Evolutionary conservation across 371 early-diverging fungal species (phyloP), one percentile per base, ranked within the genome.

Genomic region (Mucor velutinosus): DNA sequence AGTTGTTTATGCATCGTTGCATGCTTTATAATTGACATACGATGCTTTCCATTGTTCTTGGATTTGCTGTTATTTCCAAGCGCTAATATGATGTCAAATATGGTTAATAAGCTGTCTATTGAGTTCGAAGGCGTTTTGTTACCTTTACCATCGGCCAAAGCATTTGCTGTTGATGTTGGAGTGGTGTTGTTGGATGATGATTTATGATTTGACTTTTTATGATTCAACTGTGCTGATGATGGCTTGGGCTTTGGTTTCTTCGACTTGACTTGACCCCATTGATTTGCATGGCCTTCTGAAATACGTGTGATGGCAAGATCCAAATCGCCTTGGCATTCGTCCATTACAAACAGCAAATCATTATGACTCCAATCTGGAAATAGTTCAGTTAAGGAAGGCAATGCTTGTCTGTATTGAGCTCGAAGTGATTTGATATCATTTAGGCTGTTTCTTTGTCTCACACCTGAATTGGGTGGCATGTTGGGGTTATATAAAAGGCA

Each of bases 301-400:
- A 73, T 73, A 19, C 73, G 69, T 27, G 60, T 58, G 59, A 73
- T 69, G n/a, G 69, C 66, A 6, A 73, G 15, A 43, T 73, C 66
- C n/a, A 73, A 27, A 17, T 73, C 73, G 27, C 73, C 73, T 64
- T 73, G 65, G 60, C 70, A 69, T 56, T 73, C 73, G 39, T 73
- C 70, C 70, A 73, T 69, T 6, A 66, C 70, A 66, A 69, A 73
- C n/a, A 69, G 45, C 30, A 73, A 57, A 66, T 73, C 73, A 35
- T 73, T 70, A 39, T 63, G 69, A 21, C 70, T 73, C 66, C 66
- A 73, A 8, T 62, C 65, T 4, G 73, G 73, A 66, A 73, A 73
- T 19, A 73, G 45, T 49, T 73, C 73, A 35, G 53, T 51, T 60
- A 73, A 59, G 14, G 69, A 45, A 56, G 66, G 59, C 33, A 73